These are phyloP conservation scores for Populus davidiana DNA, from an alignment of 345 rosid species.

Conservation along the genomic window DNA sequence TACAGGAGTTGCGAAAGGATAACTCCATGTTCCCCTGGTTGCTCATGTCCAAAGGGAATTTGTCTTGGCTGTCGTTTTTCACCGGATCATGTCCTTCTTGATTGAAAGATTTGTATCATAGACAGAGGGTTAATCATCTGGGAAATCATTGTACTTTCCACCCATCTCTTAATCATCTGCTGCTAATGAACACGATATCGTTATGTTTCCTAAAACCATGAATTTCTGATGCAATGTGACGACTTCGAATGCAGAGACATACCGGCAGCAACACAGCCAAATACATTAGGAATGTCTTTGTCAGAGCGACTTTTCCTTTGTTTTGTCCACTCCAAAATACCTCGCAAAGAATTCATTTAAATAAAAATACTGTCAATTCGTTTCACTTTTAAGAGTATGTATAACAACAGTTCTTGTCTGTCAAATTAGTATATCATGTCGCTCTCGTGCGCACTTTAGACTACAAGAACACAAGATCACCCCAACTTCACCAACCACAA, in stretches of 20 bases:
- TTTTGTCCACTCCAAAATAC: background rate
- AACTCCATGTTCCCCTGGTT: too few species aligned
- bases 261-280: background rate
- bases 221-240: too few species aligned
- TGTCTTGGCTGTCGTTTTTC: background rate
- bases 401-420: background rate
- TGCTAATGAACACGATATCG: background rate
- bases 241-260: too few species aligned
- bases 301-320: background rate
- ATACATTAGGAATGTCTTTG: background rate
- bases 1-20: constrained; percentile 48
- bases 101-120: background rate
- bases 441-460: background rate
- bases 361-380: background rate
- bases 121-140: too few species aligned
- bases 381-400: background rate
- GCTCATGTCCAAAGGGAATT: too few species aligned
- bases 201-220: background rate
- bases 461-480: background rate
- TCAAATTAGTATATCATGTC: background rate
- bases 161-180: too few species aligned
- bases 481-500: background rate
- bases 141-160: too few species aligned
- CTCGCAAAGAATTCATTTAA: background rate
- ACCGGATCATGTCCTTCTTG: background rate